These are phyloP conservation scores for Moricandia moricandioides DNA, from an alignment of 345 rosid species.

Conservation along the genomic window DNA sequence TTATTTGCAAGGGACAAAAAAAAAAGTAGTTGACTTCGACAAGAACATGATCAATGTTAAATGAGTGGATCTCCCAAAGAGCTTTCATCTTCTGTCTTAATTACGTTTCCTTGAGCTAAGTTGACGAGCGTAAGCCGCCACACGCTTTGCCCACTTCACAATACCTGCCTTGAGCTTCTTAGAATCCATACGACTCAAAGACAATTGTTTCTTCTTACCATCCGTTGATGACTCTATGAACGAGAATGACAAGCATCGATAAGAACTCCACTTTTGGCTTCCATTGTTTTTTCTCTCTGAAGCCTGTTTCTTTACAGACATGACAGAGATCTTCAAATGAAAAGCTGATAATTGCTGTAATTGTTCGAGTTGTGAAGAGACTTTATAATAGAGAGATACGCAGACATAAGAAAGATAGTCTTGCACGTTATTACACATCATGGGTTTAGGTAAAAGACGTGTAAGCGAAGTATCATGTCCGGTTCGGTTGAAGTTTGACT, in stretches of 20 bases:
- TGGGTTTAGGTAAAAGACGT: conserved; percentile 24
- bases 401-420: conserved; percentile 30
- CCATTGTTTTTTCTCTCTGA: conserved; percentile 25
- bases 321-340: conserved; percentile 11
- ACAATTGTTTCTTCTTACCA: conserved; percentile 36
- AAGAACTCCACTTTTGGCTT: conserved; percentile 18
- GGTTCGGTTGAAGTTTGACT: conserved; percentile 19
- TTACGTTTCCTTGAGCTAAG: conserved; percentile 46
- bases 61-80: neutral
- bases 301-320: conserved; percentile 34
- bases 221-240: conserved; percentile 47
- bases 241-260: conserved; percentile 48
- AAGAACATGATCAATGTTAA: conserved; percentile 14
- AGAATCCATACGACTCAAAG: conserved; percentile 57
- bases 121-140: conserved; percentile 74
- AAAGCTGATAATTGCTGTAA: neutral
- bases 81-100: conserved; percentile 16
- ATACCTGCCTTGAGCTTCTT: conserved; percentile 67
- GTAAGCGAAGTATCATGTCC: conserved; percentile 14
- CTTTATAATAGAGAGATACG: conserved; percentile 8
- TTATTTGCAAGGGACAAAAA: neutral
- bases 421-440: conserved; percentile 23
- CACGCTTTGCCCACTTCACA: conserved; percentile 80
- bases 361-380: neutral
- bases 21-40: neutral